A percentile compares a stretch with the other conserved stretches of the same genome.
These are phyloP conservation scores for Cnidoscolus chayamansa DNA, from an alignment of 441 rosid genomes.

Conservation along the genomic window DNA sequence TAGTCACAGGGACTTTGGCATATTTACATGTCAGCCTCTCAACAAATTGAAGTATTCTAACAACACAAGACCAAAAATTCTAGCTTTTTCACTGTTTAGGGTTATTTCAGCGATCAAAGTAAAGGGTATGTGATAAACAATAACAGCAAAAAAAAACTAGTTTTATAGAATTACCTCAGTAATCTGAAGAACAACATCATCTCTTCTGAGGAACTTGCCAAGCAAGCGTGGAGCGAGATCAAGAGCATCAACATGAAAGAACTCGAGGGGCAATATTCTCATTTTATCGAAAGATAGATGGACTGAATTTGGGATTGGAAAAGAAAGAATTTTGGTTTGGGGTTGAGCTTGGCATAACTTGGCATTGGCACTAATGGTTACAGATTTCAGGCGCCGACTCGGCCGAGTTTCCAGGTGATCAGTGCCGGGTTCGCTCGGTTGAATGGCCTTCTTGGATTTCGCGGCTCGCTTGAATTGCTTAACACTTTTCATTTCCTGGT, in stretches of 20 bases:
- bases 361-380: conserved; percentile 18
- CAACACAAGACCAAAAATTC: background rate
- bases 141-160: background rate
- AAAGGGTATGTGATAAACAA: background rate
- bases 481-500: conserved; percentile 27
- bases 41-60: background rate
- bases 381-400: conserved; percentile 26
- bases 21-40: background rate
- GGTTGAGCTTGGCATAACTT: conserved; percentile 6
- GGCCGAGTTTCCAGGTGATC: conserved; percentile 18
- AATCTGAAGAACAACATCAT: conserved; percentile 71
- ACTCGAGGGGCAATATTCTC: conserved; percentile 50
- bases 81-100: background rate
- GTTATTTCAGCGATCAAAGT: background rate
- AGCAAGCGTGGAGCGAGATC: conserved; percentile 88
- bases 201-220: conserved; percentile 75
- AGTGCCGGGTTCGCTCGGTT: background rate
- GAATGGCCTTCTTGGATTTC: conserved; percentile 22
- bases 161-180: conserved; percentile 54
- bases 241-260: conserved; percentile 84
- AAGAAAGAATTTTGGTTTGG: conserved; percentile 12
- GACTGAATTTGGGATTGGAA: conserved; percentile 8
- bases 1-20: background rate
- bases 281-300: conserved; percentile 25
- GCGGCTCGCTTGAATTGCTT: conserved; percentile 39